These are phyloP conservation scores for Basidioascus undulatus DNA, from an alignment of 768 basidiomycete species.

Conservation along the genomic window DNA sequence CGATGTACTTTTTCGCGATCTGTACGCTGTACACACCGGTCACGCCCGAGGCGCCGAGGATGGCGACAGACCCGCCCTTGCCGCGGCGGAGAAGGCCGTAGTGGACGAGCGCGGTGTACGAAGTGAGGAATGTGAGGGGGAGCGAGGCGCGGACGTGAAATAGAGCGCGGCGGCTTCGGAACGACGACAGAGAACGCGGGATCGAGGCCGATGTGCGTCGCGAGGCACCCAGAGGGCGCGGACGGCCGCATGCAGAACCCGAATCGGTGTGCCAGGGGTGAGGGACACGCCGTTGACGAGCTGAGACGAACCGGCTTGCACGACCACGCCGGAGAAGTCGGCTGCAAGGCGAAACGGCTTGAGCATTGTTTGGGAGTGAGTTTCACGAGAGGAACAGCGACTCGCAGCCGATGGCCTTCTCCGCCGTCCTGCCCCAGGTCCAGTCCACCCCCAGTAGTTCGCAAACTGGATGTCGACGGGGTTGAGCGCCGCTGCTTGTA, in stretches of 20 bases:
- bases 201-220: constrained; percentile 5
- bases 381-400: too few species aligned
- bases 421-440: too few species aligned
- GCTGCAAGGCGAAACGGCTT: too few species aligned
- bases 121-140: constrained; percentile 11
- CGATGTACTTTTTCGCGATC: constrained; percentile 2
- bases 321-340: too few species aligned
- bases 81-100: not conserved
- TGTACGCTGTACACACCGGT: constrained; percentile 9
- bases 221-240: too few species aligned
- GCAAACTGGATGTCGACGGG: constrained; percentile 5
- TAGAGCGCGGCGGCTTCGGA: constrained; percentile 4
- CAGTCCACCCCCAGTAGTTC: too few species aligned
- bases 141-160: constrained; percentile 5
- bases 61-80: constrained; percentile 1
- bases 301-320: too few species aligned
- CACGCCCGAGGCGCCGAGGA: constrained; percentile 5
- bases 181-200: constrained; percentile 1
- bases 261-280: too few species aligned
- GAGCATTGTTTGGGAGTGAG: too few species aligned
- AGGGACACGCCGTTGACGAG: too few species aligned
- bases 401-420: too few species aligned
- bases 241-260: too few species aligned
- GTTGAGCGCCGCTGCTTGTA: constrained; percentile 4
- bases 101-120: constrained; percentile 3